Evolutionary conservation across 495 filamentous ascomycete genomes (phyloP).

Genomic region (Xylaria grammica): DNA sequence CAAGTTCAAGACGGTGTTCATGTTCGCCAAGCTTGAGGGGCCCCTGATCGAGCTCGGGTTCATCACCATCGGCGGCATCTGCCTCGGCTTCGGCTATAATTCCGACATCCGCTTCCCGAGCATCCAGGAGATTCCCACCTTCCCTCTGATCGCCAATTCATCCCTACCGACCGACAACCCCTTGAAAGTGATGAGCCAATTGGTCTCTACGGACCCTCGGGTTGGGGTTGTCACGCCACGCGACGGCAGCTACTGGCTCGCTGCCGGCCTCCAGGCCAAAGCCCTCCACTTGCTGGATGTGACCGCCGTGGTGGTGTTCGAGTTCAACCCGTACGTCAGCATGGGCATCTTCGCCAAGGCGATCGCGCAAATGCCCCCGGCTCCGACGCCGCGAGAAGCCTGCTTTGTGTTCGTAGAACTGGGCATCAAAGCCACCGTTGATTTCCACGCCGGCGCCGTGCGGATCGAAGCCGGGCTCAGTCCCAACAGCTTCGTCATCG

Average conservation of each 20-base stretch:
- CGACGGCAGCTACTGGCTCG: constrained; percentile 44
- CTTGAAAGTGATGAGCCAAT: constrained; percentile 7
- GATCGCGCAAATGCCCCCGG: constrained; percentile 40
- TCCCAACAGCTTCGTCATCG: constrained; percentile 49
- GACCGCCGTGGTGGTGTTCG: constrained; percentile 44
- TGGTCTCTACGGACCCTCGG: constrained; percentile 7
- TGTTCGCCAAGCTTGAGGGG: constrained; percentile 49
- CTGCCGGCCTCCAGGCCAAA: constrained; percentile 44
- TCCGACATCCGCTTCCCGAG: constrained; percentile 38
- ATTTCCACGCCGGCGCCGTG: constrained; percentile 44
- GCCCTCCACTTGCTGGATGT: constrained; percentile 51
- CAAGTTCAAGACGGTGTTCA: constrained; percentile 43
- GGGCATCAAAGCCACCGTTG: constrained; percentile 40
- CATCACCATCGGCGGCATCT: constrained; percentile 45
- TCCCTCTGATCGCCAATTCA: constrained; percentile 44
- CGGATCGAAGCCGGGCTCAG: constrained; percentile 49
- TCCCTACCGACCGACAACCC: constrained; percentile 14
- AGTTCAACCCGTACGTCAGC: constrained; percentile 34
- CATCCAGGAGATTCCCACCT: constrained; percentile 38
- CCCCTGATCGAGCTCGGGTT: constrained; percentile 50
- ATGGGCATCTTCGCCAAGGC: constrained; percentile 49
- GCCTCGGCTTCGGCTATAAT: constrained; percentile 55
- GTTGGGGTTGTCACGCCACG: constrained; percentile 11
- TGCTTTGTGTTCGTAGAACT: constrained; percentile 54
- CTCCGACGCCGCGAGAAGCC: constrained; percentile 27